Base-by-base conservation (phyloP, 768 basidiomycete species). In the Phanerochaete sordida region DNA sequence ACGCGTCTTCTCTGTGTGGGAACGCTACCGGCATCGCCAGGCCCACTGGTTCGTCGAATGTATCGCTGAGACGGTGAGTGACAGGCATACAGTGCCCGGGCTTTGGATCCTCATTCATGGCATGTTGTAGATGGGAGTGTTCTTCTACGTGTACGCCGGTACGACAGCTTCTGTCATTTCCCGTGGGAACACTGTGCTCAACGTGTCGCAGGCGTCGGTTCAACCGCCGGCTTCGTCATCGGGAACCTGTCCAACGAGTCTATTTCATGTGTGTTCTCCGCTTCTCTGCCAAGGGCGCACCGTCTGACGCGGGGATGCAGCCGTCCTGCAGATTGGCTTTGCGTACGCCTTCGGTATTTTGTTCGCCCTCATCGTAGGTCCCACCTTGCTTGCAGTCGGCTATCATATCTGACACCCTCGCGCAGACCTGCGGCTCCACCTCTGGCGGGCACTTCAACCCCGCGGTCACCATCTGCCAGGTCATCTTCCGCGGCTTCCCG, bases 401-500 rank as follows among this genome's bases (percentile, higher is more conserved):
- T 15, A 13, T 33, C 31, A 59, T 15, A 24, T 19, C 43, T 15
- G 3, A 23, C 27, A 4, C 24, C 7, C 44, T 16, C n/a, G n/a
- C n/a, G n/a, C 30, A 66, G 64, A 66, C 72, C 2, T 74, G 68
- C 44, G 65, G 70, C 6, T 62, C 72, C 9, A 73, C 73, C 1
- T 77, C 75, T 0, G 75, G 76, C 9, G 75, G 75, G 1, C 78
- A 79, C 65, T 73, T 79, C 60, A 76, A 74, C 51, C 91, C 90
- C 1, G 79, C 81, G 50, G 76, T 89, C 23, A 84, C 86, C 2
- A 73, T 88, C 49, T 71, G 79, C 8, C 72, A 79, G 45, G 72
- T 77, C 19, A 11, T 87, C 15, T 82, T 83, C 75, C 82, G 74
- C 60, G 79, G 79, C 0, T 85, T 87, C 70, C 84, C 87, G 1